Base-by-base conservation (phyloP, 2,329 filamentous ascomycete species). In the Penicillium sp. region DNA sequence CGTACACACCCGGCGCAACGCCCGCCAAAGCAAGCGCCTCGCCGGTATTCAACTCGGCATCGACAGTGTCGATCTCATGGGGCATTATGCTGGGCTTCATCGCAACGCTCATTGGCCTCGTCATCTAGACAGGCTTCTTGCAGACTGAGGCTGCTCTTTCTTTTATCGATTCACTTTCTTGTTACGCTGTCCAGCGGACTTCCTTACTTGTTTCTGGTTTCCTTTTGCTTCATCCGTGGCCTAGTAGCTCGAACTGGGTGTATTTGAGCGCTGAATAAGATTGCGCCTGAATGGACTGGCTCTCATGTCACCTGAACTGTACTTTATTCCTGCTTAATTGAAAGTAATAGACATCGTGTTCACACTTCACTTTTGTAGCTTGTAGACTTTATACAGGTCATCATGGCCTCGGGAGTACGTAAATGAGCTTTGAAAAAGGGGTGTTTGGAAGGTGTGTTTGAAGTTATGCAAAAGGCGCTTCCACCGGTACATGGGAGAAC, bases 1-100 rank as follows among this genome's bases (percentile, higher is more conserved):
- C 35, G 2, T 41, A 25, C 39, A 24, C 22, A 20, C 36, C 48
- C 18, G 48, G 48, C 18, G 33, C 31, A n/a, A 56, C 33, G n/a
- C 51, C 46, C 3, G 42, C 53, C n/a, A 59, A 25, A 25, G 11
- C 39, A 11, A 41, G 48, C 20, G 25, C 47, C 9, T 49, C 48
- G 2, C 57, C 58, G 11, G 25, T 52, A 16, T 61, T 51, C 41
- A 61, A 58, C 45, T 46, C 53, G 6, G 58, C 56, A 3, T 47
- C 53, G n/a, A 53, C 35, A 13, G 13, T 54, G 25, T 49, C 58
- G 2, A 31, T 53, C n/a, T 30, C 57, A 4, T 50, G 46, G 16
- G 53, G 55, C 30, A 31, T 57, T 16, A 25, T 57, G 24, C 36
- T 55, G 18, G 49, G 36, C 24, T 53, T 53, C 33, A 8, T 57